phyloP scores from a whole-genome alignment of 2,329 filamentous ascomycete genomes.

The Colletotrichum sp. region DNA sequence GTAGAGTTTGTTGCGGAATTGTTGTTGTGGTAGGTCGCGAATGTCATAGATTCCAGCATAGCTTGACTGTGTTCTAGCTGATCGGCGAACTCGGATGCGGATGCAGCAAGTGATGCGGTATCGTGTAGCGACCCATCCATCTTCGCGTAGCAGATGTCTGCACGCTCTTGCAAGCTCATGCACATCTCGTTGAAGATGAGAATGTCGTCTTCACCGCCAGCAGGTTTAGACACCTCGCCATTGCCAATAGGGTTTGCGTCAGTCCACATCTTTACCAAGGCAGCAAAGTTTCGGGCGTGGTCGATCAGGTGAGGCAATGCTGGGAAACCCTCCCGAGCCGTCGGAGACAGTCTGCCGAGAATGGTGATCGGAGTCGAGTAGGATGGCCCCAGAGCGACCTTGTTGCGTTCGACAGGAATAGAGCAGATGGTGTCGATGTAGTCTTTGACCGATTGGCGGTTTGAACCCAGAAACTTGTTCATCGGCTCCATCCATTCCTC shows the following conservation, averaged over 20 bases:
- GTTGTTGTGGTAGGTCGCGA: slow-evolving; percentile 37
- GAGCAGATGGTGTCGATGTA: slow-evolving; percentile 89
- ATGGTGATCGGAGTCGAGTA: slow-evolving; percentile 96
- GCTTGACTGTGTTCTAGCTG: slow-evolving; percentile 48
- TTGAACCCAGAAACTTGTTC: slow-evolving; percentile 82
- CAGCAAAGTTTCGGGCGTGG: slow-evolving; percentile 82
- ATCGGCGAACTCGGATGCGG: slow-evolving; percentile 48
- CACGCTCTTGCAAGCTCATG: slow-evolving; percentile 52
- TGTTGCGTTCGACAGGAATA: slow-evolving; percentile 74
- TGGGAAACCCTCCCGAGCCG: slow-evolving; percentile 89
- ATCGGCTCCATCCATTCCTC: slow-evolving; percentile 99
- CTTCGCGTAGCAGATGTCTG: slow-evolving; percentile 55
- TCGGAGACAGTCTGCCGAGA: slow-evolving; percentile 77
- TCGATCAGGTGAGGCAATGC: slow-evolving; percentile 94
- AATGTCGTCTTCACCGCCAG: slow-evolving; percentile 51
- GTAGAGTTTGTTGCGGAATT: slow-evolving; percentile 14
- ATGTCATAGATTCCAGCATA: slow-evolving; percentile 39
- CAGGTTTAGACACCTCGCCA: not conserved
- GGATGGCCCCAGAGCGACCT: slow-evolving; percentile 62
- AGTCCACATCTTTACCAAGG: slow-evolving; percentile 81
- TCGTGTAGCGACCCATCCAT: slow-evolving; percentile 49
- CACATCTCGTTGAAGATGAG: slow-evolving; percentile 59
- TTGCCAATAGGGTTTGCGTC: slow-evolving; percentile 51
- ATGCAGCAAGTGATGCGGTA: slow-evolving; percentile 36
- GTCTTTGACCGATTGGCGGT: slow-evolving; percentile 81